Evolutionary conservation across 192 early-diverging fungal genomes (phyloP), one percentile per base, ranked within the genome.

Genomic region (Phlyctochytrium planicorne): DNA sequence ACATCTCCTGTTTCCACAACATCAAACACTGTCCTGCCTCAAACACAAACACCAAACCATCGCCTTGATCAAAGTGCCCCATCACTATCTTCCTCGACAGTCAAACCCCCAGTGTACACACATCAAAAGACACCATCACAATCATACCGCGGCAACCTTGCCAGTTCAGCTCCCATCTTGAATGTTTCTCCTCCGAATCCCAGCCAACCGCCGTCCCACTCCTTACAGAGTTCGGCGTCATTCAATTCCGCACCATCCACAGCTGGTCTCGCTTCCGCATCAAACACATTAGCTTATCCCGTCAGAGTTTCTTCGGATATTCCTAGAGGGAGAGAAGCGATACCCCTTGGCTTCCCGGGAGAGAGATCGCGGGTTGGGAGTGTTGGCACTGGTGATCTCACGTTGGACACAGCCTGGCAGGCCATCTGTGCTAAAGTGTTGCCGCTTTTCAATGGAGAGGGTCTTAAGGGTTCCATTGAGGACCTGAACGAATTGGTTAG

Each of bases 401-500:
- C 20, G 14, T 10, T 27, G 6, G 55, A 57, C 10, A 29, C 63
- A 4, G 82, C 83, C 23, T 96, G 94, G 94, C 85, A 85, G 33
- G 77, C 81, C 3, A 52, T 96, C 1, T 86, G 88, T 27, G 77
- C 81, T 27, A 85, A 86, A 24, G 89, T 96, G 1, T 69, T 96
- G 56, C 92, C 94, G 0, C 71, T 96, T 59, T 96, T 96, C 66
- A 93, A 91, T 56, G 94, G 94, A 17, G 90, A 93, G 67, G 84
- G 90, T 0, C 63, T 96, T 56, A 84, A 88, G 37, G 89, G 91
- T 16, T 74, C 86, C 2, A 91, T 96, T 55, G 94, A 96, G 71
- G 92, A 96, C 60, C 69, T 89, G 62, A 92, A 91, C 57, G 92
- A 92, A 30, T 74, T 91, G 35, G 85, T 93, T 34, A 78, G 84